phyloP scores from a whole-genome alignment of 306 rosid genomes.

The Sphenostylis stenocarpa region DNA sequence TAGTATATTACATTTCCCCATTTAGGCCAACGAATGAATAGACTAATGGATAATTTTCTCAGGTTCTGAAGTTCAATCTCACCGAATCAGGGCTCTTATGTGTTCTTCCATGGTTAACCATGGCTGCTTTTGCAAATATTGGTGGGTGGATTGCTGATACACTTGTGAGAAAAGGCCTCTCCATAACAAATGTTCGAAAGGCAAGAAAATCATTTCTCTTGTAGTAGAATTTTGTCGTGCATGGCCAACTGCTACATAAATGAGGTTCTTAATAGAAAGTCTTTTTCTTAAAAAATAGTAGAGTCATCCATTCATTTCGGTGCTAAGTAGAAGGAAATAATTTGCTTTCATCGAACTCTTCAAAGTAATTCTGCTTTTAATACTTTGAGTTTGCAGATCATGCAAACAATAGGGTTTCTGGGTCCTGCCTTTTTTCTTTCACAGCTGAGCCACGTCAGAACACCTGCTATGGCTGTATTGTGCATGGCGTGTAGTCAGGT shows the following conservation, averaged over 20 bases:
- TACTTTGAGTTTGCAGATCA: conserved; percentile 53
- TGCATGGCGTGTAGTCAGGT: conserved; percentile 96
- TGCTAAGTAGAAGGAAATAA: background rate
- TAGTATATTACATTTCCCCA: background rate
- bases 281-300: background rate
- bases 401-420: conserved; percentile 78
- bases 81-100: conserved; percentile 91
- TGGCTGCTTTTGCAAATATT: conserved; percentile 90
- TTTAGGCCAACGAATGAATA: conserved; percentile 8
- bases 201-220: conserved; percentile 41
- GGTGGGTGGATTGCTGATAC: conserved; percentile 99
- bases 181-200: conserved; percentile 82
- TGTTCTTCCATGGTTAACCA: conserved; percentile 95
- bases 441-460: conserved; percentile 65
- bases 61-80: conserved; percentile 97
- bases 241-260: background rate
- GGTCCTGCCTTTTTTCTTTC: conserved; percentile 84
- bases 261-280: background rate
- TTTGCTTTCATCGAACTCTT: background rate
- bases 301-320: background rate
- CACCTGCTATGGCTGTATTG: conserved; percentile 71
- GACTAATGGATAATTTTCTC: conserved; percentile 42
- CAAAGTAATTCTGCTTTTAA: conserved; percentile 4
- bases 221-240: background rate
- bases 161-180: conserved; percentile 85